Base-by-base conservation (phyloP, 306 rosid genomes). In the Alnus glutinosa region DNA sequence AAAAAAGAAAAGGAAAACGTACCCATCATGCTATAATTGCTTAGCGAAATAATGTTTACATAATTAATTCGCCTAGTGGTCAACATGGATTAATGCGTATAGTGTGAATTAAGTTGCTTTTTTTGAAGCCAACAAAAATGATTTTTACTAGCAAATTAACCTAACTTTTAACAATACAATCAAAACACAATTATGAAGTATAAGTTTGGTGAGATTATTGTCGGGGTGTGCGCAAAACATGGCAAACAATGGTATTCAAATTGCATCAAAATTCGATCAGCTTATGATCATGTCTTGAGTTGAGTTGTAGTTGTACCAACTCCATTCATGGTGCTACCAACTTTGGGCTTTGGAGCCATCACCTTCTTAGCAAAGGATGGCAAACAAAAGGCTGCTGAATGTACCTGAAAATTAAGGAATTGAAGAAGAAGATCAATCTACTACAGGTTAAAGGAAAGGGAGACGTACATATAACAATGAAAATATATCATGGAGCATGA, bases 381-480 rank as follows among this genome's bases (percentile, higher is more conserved):
- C 86, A 91, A 86, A 80, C 93, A 86, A 83, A 91, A 91, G 16
- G 96, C 78, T 62, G 93, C 91, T 23, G 88, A 71, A 81, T 89
- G 96, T 50, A 89, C 62, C 94, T 88, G 89, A 75, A 75, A 82
- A 23, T 23, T 23, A 1, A 16, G 15, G 49, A 46, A 73, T 23
- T 28, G 4, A 28, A 61, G 28, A 61, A 8, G 7, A 23, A 23
- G 28, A 23, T 23, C 28, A 23, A 23, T 23, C 28, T 23, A 23
- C 28, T 23, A 23, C 28, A 23, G 28, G 28, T 23, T 23, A 23
- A 23, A 23, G 28, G 28, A 23, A 23, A 23, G 28, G 28, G 28
- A 23, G 28, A 23, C 28, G 28, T 23, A 23, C 28, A 23, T 23
- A 23, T 23, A 23, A 23, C 28, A 23, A 23, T 23, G 28, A 23